Percentiles rank a stretch among this genome's conserved stretches.
phyloP scores from a whole-genome alignment of 2,329 filamentous ascomycete species.

The Neodidymelliopsis sp. region DNA sequence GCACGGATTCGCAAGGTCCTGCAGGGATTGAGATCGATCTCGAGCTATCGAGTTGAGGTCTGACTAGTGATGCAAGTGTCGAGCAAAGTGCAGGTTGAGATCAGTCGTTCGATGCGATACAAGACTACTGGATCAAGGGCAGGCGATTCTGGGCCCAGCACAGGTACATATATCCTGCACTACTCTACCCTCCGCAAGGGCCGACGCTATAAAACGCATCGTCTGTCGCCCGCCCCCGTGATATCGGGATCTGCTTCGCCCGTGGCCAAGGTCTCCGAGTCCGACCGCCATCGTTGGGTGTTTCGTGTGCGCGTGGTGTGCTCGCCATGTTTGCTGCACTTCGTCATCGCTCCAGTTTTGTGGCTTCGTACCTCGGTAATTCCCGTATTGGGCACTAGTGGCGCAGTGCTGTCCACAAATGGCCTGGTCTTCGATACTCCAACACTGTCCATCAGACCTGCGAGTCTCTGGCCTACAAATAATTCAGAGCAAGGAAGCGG shows the following conservation, averaged over 20 bases:
- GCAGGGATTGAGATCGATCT: not conserved
- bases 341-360: conserved; percentile 13
- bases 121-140: not conserved
- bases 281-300: conserved; percentile 1
- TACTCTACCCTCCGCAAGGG: not conserved
- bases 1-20: not conserved
- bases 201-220: not conserved
- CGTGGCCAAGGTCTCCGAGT: conserved; percentile 16
- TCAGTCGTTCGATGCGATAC: not conserved
- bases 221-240: too few relatives aligned
- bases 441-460: conserved; percentile 4
- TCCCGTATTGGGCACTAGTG: not conserved
- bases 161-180: conserved; percentile 3
- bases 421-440: conserved; percentile 2
- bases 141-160: not conserved
- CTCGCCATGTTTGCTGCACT: not conserved
- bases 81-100: not conserved
- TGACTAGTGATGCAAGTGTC: not conserved
- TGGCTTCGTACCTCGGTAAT: conserved; percentile 5
- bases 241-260: conserved; percentile 3
- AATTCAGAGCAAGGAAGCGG: not conserved
- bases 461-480: not conserved
- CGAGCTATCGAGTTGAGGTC: not conserved
- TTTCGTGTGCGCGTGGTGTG: not conserved
- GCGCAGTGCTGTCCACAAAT: conserved; percentile 9